phyloP scores from a whole-genome alignment of 345 rosid species.

The Salix exigua region DNA sequence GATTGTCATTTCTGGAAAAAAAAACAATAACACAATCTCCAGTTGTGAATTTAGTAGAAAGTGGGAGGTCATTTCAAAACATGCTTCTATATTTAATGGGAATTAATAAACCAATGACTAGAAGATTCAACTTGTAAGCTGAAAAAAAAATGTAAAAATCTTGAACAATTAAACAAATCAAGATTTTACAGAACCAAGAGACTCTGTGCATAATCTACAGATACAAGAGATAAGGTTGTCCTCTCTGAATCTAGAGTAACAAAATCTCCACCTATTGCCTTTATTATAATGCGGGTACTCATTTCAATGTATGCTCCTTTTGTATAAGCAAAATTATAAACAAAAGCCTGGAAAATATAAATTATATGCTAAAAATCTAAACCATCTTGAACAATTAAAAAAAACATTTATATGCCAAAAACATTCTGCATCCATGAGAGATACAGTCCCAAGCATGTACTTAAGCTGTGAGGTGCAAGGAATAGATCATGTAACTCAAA shows the following conservation, averaged over 20 bases:
- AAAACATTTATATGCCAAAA: not conserved
- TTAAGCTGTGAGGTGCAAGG: not conserved
- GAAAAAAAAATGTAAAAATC: no score
- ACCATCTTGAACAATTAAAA: not conserved
- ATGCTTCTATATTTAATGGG: no score
- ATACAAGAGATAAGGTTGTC: not conserved
- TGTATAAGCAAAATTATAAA: not conserved
- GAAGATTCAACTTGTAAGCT: no score
- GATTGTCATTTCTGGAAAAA: no score
- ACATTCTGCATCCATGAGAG: not conserved
- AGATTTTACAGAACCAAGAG: no score
- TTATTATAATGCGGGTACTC: not conserved
- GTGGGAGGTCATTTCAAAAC: no score
- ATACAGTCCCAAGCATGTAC: not conserved
- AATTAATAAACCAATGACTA: no score
- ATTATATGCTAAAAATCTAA: not conserved
- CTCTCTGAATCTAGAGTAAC: not conserved
- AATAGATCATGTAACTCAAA: not conserved
- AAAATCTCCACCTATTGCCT: not conserved
- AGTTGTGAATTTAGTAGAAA: no score
- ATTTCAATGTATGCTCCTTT: not conserved
- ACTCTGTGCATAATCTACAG: no score
- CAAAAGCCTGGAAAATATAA: not conserved
- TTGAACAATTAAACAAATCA: no score
- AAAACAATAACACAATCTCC: no score